Conservation (phyloP, 2,329 filamentous ascomycete species). For the Orbilia ellipsospora region DNA sequence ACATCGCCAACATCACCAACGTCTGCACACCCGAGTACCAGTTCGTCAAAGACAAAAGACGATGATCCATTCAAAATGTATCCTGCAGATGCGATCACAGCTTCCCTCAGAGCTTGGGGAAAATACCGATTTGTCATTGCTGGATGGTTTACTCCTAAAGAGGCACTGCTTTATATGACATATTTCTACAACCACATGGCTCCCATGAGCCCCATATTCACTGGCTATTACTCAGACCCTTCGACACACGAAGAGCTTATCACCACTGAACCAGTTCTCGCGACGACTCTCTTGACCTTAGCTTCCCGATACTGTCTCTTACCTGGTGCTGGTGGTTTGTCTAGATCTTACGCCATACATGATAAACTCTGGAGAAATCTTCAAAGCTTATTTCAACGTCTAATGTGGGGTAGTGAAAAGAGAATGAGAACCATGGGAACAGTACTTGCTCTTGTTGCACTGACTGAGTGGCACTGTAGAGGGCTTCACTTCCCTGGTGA, state of each 20-base stretch:
- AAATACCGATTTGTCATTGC: slow-evolving; percentile 94
- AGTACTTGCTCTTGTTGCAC: slow-evolving; percentile 89
- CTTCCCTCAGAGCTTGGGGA: slow-evolving; percentile 85
- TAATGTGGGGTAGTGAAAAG: slow-evolving; percentile 79
- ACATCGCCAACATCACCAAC: slow-evolving; percentile 41
- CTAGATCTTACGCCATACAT: slow-evolving; percentile 89
- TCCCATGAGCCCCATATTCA: slow-evolving; percentile 90
- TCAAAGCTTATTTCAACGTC: slow-evolving; percentile 91
- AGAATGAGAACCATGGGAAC: slow-evolving; percentile 81
- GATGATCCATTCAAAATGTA: slow-evolving; percentile 53
- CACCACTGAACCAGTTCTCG: slow-evolving; percentile 90
- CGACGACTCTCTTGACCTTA: slow-evolving; percentile 90
- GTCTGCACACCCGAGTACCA: slow-evolving; percentile 39
- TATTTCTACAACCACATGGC: slow-evolving; percentile 95
- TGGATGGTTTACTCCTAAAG: slow-evolving; percentile 93
- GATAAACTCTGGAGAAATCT: slow-evolving; percentile 96
- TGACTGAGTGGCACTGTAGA: slow-evolving; percentile 97
- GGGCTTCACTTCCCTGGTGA: slow-evolving; percentile 89
- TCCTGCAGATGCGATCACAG: slow-evolving; percentile 63
- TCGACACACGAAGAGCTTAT: slow-evolving; percentile 81
- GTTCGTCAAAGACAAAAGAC: slow-evolving; percentile 47
- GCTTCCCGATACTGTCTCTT: slow-evolving; percentile 86
- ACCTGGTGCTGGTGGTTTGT: slow-evolving; percentile 80
- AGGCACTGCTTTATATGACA: slow-evolving; percentile 92
- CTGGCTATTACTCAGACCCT: slow-evolving; percentile 69